phyloP scores from a whole-genome alignment of 2,329 filamentous ascomycete species.

The Thermoascus crustaceus region DNA sequence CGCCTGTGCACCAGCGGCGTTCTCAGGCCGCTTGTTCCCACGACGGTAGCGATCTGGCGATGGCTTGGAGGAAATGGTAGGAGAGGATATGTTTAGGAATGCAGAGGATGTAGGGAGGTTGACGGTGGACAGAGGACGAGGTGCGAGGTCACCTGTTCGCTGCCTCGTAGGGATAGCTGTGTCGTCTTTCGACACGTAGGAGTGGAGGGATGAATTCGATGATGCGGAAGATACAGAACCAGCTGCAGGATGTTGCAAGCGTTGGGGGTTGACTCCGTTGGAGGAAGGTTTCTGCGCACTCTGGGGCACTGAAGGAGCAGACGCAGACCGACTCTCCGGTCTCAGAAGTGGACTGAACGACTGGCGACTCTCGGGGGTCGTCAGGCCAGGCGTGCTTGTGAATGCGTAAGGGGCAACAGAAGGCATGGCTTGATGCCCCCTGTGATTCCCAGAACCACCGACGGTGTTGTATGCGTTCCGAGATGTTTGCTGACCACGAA shows the following conservation, averaged over 20 bases:
- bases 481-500: conserved; percentile 31
- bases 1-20: conserved; percentile 19
- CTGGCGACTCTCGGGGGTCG: conserved; percentile 46
- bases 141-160: conserved; percentile 26
- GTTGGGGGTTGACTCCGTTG: conserved; percentile 23
- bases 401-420: conserved; percentile 72
- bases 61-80: conserved; percentile 54
- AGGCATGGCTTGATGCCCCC: conserved; percentile 52
- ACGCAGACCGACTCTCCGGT: conserved; percentile 48
- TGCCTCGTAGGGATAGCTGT: conserved; percentile 34
- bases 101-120: conserved; percentile 45
- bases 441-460: conserved; percentile 36
- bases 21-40: conserved; percentile 50
- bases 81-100: conserved; percentile 40
- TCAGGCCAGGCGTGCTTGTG: conserved; percentile 59
- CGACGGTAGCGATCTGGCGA: conserved; percentile 81
- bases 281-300: conserved; percentile 23
- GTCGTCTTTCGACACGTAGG: conserved; percentile 43
- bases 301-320: conserved; percentile 43
- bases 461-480: conserved; percentile 35
- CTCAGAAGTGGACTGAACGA: conserved; percentile 48
- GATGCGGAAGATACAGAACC: conserved; percentile 48
- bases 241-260: conserved; percentile 41
- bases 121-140: conserved; percentile 40
- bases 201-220: conserved; percentile 40